Evolutionary conservation across 2,329 filamentous ascomycete genomes (phyloP).

Genomic region (Monilinia vaccinii-corymbosi): DNA sequence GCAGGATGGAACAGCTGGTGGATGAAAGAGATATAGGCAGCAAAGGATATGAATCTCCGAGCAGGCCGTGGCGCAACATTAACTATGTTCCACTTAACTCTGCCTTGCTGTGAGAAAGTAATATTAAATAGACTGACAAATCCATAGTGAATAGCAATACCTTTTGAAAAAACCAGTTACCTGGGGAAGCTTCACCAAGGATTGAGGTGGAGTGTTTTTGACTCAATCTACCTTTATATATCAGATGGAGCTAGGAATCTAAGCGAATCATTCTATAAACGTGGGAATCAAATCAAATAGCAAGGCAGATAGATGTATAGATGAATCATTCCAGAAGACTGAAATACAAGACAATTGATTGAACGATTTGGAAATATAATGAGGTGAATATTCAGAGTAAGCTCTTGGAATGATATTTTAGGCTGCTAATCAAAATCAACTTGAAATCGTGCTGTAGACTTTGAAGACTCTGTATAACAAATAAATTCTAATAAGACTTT

Average conservation of each 20-base stretch:
- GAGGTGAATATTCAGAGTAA: too few species aligned
- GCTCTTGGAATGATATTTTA: not conserved
- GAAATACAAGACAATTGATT: accelerated
- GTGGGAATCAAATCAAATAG: not conserved
- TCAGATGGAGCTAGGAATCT: not conserved
- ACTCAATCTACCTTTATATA: not conserved
- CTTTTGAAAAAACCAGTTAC: accelerated
- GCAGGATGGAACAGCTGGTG: not conserved
- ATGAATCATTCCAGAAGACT: accelerated
- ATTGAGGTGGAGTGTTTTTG: too few species aligned
- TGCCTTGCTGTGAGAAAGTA: not conserved
- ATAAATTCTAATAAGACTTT: not conserved
- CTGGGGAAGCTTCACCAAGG: not conserved
- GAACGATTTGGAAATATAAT: accelerated
- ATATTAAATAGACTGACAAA: not conserved
- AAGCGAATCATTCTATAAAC: not conserved
- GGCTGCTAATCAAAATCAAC: not conserved
- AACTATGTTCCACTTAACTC: not conserved
- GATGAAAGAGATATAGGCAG: not conserved
- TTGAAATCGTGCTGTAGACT: too few species aligned
- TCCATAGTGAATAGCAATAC: not conserved
- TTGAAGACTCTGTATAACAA: not conserved
- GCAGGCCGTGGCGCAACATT: not conserved
- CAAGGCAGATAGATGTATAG: not conserved
- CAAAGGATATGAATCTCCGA: not conserved